Base-by-base conservation (phyloP, 345 rosid species). In the Laguncularia racemosa region DNA sequence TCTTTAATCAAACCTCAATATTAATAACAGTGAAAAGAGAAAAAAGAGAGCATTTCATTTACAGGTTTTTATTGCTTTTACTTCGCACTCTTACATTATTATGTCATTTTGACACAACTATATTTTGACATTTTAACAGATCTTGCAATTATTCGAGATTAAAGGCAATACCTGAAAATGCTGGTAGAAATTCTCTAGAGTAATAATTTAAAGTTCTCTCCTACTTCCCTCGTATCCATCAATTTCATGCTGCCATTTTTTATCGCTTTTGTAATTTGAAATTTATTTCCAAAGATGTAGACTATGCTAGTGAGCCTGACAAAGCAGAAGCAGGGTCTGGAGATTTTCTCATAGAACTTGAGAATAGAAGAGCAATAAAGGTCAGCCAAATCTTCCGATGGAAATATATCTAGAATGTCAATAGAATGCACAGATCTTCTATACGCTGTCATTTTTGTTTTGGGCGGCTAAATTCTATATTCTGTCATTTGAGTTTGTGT, bases 331-430 rank as follows among this genome's bases (percentile, higher is more conserved):
- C 72, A 26, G 90, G 84, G 65, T 83, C 82, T 0, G 85, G 81
- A 17, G 71, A 64, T 57, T 87, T 74, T 70, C 83, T 85, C 17
- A 20, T 87, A 8, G 81, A 80, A 67, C 79, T 90, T 28, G 93
- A 90, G 73, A 78, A 80, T 26, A 74, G 64, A 70, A 78, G 91
- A 67, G 71, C 89, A 13, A 90, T 90, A 46, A 90, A 90, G 86
- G 95, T 86, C 67, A 21, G 61, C 63, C 20, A 63, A 10, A 54
- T 69, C 62, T 53, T 58, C 61, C 9, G 7, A 9, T 9, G 40
- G 0, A 33, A 33, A 33, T 33, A 33, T 33, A 9, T 33, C 40
- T 9, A 5, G 9, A 33, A 23, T 23, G 40, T 33, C 40, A 4
- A 6, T 33, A 33, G 40, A 33, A 33, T 33, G 40, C 40, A 33